Percentiles rank a stretch among this genome's conserved stretches.
These are phyloP conservation scores for Colletotrichum navitas DNA, from an alignment of 2,329 filamentous ascomycete genomes.

Conservation along the genomic window DNA sequence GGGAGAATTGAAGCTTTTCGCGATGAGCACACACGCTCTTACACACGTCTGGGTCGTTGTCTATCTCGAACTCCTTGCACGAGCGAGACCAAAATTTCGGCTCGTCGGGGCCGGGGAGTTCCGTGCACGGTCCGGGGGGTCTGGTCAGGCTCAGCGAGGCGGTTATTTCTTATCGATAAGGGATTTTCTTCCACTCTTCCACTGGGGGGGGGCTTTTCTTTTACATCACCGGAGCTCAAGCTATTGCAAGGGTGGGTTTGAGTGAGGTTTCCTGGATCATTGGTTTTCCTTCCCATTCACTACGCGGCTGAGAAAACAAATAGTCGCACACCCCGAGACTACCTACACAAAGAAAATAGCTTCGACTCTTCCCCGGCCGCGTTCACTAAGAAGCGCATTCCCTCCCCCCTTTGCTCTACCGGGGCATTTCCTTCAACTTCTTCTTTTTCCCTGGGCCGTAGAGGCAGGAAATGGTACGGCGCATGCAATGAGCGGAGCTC, in stretches of 20 bases:
- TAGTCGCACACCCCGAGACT: too few species aligned
- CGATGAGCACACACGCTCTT: background rate
- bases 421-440: background rate
- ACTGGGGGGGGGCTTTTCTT: background rate
- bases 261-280: background rate
- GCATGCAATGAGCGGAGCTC: slow-evolving; percentile 50
- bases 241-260: background rate
- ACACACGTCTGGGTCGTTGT: background rate
- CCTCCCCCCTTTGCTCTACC: background rate
- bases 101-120: slow-evolving; percentile 32
- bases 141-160: background rate
- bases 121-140: slow-evolving; percentile 24
- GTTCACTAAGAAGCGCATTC: background rate
- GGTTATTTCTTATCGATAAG: slow-evolving; percentile 39
- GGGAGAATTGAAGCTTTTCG: background rate
- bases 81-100: slow-evolving; percentile 38
- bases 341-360: background rate
- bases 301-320: background rate
- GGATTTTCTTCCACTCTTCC: background rate
- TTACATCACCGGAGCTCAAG: slow-evolving; percentile 35
- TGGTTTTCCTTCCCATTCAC: background rate
- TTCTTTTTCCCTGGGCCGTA: too few species aligned
- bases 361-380: background rate
- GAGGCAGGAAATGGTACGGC: slow-evolving; percentile 17
- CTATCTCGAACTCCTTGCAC: background rate